Percentiles rank a stretch among this genome's conserved stretches.
Evolutionary conservation across 1,284 basidiomycete genomes (phyloP).

Genomic region (Cutaneotrichosporon daszewskae): DNA sequence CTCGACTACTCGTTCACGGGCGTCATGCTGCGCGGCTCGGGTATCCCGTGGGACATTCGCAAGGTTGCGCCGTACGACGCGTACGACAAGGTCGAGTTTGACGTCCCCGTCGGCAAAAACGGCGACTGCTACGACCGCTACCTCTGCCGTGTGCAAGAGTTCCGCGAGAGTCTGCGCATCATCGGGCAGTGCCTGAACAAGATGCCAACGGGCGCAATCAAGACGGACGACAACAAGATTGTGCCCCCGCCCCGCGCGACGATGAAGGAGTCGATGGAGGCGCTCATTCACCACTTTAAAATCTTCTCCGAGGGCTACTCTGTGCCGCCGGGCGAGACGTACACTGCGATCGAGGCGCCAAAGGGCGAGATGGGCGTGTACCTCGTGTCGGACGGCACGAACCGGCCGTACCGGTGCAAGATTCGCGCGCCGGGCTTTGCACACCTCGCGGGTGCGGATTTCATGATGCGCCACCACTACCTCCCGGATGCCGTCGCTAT

Average conservation of each 20-base stretch:
- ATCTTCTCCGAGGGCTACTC: slow-evolving; percentile 95
- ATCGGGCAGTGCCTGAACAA: slow-evolving; percentile 91
- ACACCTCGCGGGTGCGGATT: slow-evolving; percentile 84
- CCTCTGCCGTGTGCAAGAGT: slow-evolving; percentile 95
- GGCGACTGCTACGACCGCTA: slow-evolving; percentile 86
- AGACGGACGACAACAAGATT: slow-evolving; percentile 96
- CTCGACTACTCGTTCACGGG: slow-evolving; percentile 92
- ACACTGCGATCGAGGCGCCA: slow-evolving; percentile 94
- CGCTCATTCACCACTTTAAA: slow-evolving; percentile 98
- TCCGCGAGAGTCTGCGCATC: slow-evolving; percentile 89
- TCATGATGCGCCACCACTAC: slow-evolving; percentile 80
- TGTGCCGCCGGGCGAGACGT: slow-evolving; percentile 96
- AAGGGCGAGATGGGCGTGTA: slow-evolving; percentile 99
- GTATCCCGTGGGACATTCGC: slow-evolving; percentile 90
- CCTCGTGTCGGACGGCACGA: slow-evolving; percentile 86
- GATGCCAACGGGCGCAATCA: slow-evolving; percentile 88
- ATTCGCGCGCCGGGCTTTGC: slow-evolving; percentile 92
- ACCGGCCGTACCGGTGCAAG: slow-evolving; percentile 88
- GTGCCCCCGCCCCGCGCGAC: slow-evolving; percentile 92
- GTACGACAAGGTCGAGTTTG: slow-evolving; percentile 97
- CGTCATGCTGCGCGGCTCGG: slow-evolving; percentile 93
- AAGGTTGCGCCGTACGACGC: slow-evolving; percentile 94
- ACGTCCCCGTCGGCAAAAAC: slow-evolving; percentile 90
- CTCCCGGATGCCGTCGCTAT: slow-evolving; percentile 87
- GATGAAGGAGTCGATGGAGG: slow-evolving; percentile 99